Evolutionary conservation across 2,329 filamentous ascomycete species (phyloP).

Genomic region (Monosporascus cannonballus): DNA sequence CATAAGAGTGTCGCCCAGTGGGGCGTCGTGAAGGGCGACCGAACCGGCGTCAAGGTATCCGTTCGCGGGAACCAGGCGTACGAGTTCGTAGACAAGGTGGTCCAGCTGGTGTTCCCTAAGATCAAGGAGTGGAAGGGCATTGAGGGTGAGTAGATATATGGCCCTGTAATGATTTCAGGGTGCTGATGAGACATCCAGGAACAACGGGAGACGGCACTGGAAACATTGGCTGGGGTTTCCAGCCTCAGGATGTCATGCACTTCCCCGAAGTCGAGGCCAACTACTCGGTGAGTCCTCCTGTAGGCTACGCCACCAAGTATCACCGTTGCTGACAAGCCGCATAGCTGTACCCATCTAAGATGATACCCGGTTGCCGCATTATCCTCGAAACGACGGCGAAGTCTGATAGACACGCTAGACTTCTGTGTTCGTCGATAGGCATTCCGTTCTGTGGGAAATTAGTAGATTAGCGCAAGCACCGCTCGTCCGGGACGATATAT

Average conservation of each 20-base stretch:
- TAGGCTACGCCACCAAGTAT: constrained; percentile 1
- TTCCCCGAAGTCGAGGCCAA: constrained; percentile 96
- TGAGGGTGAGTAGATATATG: constrained; percentile 26
- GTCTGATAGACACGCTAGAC: constrained; percentile 76
- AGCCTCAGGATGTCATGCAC: constrained; percentile 65
- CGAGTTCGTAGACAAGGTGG: constrained; percentile 83
- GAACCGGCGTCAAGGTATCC: constrained; percentile 70
- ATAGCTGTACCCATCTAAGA: constrained; percentile 55
- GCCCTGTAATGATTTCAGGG: not conserved
- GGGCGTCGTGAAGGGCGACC: constrained; percentile 64
- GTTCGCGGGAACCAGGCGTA: constrained; percentile 76
- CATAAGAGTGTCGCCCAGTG: constrained; percentile 69
- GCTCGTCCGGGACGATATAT: constrained; percentile 9
- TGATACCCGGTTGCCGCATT: constrained; percentile 82
- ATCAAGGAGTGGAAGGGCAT: constrained; percentile 93
- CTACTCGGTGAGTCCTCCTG: constrained; percentile 67
- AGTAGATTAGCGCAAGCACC: constrained; percentile 23
- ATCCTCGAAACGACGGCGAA: constrained; percentile 78
- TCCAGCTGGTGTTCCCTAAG: constrained; percentile 85
- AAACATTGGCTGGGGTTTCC: constrained; percentile 79
- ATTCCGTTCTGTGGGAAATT: constrained; percentile 79
- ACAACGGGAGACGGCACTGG: constrained; percentile 80
- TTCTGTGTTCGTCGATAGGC: constrained; percentile 67
- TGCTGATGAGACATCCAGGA: constrained; percentile 17
- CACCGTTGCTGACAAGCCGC: constrained; percentile 6